A percentile compares a stretch with the other conserved stretches of the same genome.
phyloP scores from a whole-genome alignment of 345 rosid species.

The Brassica juncea region DNA sequence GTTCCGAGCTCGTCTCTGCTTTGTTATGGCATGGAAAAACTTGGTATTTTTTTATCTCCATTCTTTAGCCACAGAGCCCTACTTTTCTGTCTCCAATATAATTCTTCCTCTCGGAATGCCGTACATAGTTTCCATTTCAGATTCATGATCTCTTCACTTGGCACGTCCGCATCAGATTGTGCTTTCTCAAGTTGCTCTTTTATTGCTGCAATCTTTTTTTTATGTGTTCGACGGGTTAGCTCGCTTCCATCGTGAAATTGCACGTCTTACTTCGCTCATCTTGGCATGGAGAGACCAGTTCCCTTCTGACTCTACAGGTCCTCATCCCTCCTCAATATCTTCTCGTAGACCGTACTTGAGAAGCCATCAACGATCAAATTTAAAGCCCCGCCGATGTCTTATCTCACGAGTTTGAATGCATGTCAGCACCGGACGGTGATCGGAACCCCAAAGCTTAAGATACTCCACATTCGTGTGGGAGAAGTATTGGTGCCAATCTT shows the following conservation, averaged over 20 bases:
- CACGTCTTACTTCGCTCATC: not conserved
- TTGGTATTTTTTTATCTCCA: not conserved
- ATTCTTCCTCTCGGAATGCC: not conserved
- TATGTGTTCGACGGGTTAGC: not conserved
- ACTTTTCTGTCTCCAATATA: not conserved
- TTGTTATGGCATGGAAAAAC: too few species aligned
- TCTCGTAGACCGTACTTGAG: not conserved
- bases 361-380: not conserved
- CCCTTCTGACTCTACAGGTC: not conserved
- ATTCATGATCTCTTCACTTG: not conserved
- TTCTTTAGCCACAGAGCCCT: not conserved
- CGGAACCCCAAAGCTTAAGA: not conserved
- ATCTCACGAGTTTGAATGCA: not conserved
- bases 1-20: too few species aligned
- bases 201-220: not conserved
- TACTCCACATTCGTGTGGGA: not conserved
- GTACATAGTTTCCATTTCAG: not conserved
- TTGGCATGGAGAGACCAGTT: not conserved
- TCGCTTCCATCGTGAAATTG: not conserved
- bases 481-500: not conserved
- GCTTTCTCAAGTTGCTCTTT: not conserved
- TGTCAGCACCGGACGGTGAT: not conserved
- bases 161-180: not conserved
- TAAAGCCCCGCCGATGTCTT: not conserved
- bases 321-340: not conserved